Evolutionary conservation across 1,284 basidiomycete species (phyloP).

Genomic region (Tilletia caries): DNA sequence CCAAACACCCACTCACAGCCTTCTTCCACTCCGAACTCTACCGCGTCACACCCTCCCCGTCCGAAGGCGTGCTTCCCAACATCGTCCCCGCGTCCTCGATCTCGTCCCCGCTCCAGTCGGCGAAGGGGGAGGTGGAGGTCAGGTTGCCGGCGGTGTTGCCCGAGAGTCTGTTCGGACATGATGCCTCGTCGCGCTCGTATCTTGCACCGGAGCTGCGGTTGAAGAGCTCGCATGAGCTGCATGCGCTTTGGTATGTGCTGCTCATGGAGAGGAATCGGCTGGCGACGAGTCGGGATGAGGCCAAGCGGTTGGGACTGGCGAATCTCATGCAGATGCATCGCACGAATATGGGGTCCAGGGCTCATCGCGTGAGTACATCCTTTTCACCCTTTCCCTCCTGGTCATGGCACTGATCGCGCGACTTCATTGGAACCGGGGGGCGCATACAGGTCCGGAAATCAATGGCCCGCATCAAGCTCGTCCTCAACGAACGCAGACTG

Average conservation of each 20-base stretch:
- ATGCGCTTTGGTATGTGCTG: slow-evolving; percentile 51
- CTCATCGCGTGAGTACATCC: slow-evolving; percentile 43
- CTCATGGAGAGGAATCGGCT: slow-evolving; percentile 48
- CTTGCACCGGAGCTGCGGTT: slow-evolving; percentile 43
- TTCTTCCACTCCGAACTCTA: slow-evolving; percentile 39
- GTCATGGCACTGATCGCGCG: slow-evolving; percentile 31
- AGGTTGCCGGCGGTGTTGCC: slow-evolving; percentile 33
- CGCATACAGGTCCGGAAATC: slow-evolving; percentile 75
- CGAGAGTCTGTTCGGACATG: slow-evolving; percentile 28
- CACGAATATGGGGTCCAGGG: slow-evolving; percentile 33
- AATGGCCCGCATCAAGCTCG: slow-evolving; percentile 93
- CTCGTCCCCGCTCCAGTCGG: slow-evolving; percentile 18
- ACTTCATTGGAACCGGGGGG: not conserved
- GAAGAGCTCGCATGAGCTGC: slow-evolving; percentile 47
- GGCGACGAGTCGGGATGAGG: slow-evolving; percentile 44
- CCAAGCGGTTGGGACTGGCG: slow-evolving; percentile 32
- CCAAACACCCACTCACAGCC: slow-evolving; percentile 44
- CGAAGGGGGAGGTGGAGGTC: slow-evolving; percentile 27
- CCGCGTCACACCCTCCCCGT: slow-evolving; percentile 16
- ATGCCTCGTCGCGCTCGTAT: slow-evolving; percentile 36
- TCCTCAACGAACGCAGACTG: slow-evolving; percentile 83
- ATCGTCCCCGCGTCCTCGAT: not conserved
- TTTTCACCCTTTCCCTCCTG: not conserved
- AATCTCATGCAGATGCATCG: slow-evolving; percentile 35
- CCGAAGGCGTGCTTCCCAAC: not conserved